phyloP scores from a whole-genome alignment of 1,284 basidiomycete genomes.

The Ustilago lituana region DNA sequence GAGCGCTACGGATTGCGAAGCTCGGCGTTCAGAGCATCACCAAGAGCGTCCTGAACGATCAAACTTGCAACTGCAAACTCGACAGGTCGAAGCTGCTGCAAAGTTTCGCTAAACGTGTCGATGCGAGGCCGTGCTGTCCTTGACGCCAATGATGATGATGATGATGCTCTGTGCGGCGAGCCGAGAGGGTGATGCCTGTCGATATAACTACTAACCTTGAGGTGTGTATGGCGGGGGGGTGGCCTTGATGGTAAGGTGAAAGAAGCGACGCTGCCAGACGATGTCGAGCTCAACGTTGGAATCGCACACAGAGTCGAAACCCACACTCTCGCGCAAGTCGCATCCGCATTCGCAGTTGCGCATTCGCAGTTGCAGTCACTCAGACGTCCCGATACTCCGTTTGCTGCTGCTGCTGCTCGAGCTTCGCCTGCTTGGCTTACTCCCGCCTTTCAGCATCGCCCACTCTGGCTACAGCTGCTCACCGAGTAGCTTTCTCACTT shows the following conservation, averaged over 20 bases:
- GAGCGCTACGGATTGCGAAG: neutral
- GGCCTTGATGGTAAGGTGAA: conserved; percentile 52
- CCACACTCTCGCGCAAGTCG: neutral
- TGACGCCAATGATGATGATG: conserved; percentile 3
- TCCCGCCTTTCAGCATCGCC: too few relatives aligned
- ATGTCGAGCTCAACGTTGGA: conserved; percentile 35
- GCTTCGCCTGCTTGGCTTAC: too few relatives aligned
- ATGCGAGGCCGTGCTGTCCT: neutral
- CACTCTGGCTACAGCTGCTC: too few relatives aligned
- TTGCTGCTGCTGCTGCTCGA: neutral
- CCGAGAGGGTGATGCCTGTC: neutral
- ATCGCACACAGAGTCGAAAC: conserved; percentile 3
- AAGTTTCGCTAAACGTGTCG: neutral
- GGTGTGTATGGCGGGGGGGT: conserved; percentile 47
- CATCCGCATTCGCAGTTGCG: too few relatives aligned
- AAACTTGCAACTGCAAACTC: neutral
- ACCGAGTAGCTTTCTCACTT: too few relatives aligned
- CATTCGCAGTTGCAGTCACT: too few relatives aligned
- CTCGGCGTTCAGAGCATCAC: conserved; percentile 6
- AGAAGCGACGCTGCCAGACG: conserved; percentile 21
- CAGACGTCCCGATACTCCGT: neutral
- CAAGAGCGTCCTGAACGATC: neutral
- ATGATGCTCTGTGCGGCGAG: conserved; percentile 11
- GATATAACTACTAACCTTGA: conserved; percentile 49
- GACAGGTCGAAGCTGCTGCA: neutral